Percentiles rank a stretch among this genome's conserved stretches.
phyloP scores from a whole-genome alignment of 306 rosid species.

The Cajanus cajan region DNA sequence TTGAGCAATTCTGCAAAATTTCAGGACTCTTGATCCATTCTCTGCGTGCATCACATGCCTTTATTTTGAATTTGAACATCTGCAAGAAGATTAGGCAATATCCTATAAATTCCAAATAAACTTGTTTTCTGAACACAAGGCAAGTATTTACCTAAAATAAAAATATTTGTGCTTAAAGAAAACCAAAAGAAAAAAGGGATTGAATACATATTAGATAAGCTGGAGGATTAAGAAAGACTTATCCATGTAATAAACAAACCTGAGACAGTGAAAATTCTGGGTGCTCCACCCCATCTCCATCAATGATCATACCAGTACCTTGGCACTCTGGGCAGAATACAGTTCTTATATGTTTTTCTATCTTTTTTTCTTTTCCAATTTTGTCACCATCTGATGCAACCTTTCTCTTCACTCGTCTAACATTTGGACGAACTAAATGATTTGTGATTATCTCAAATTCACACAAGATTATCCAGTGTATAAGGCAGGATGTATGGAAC shows the following conservation, averaged over 20 bases:
- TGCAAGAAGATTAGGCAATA: constrained; percentile 26
- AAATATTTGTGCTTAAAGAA: not conserved
- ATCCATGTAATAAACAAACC: constrained; percentile 45
- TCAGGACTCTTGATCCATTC: constrained; percentile 89
- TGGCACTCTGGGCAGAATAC: constrained; percentile 94
- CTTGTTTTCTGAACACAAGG: not conserved
- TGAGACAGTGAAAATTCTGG: constrained; percentile 46
- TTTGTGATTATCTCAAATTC: constrained; percentile 59
- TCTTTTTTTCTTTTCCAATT: constrained; percentile 41
- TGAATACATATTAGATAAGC: not conserved
- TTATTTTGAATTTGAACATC: constrained; percentile 74
- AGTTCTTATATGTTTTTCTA: constrained; percentile 33
- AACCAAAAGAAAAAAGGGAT: not conserved
- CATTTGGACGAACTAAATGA: constrained; percentile 45
- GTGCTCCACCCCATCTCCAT: constrained; percentile 57
- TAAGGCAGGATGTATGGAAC: constrained; percentile 79
- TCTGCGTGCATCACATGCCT: constrained; percentile 69
- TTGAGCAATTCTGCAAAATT: constrained; percentile 72
- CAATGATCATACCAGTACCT: constrained; percentile 63
- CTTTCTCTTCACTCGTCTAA: constrained; percentile 53
- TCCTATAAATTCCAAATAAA: not conserved
- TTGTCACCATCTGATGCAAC: constrained; percentile 38
- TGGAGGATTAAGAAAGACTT: not conserved
- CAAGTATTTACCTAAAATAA: not conserved
- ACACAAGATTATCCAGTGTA: constrained; percentile 84